Conservation (phyloP, 805 yeast species). For the Starmerella sirachaensis region DNA sequence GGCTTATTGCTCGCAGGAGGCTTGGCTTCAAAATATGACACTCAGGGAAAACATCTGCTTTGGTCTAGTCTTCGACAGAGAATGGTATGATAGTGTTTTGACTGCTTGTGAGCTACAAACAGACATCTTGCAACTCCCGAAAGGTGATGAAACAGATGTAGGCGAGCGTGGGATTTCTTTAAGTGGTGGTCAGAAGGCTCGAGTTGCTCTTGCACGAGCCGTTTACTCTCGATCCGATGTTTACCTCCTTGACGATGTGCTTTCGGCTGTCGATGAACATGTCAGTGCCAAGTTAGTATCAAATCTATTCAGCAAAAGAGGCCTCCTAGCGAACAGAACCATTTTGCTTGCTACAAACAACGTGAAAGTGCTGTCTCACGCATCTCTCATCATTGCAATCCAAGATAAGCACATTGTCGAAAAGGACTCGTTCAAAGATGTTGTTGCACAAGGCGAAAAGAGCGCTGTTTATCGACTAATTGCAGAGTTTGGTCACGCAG, state of each 20-base stretch:
- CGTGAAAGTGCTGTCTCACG: slow-evolving; percentile 60
- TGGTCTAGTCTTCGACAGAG: slow-evolving; percentile 74
- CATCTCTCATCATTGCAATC: slow-evolving; percentile 54
- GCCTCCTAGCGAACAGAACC: slow-evolving; percentile 58
- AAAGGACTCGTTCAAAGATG: slow-evolving; percentile 48
- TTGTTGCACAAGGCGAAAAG: slow-evolving; percentile 28
- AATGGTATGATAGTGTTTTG: slow-evolving; percentile 66
- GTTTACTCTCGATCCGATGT: slow-evolving; percentile 91
- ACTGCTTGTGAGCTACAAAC: slow-evolving; percentile 77
- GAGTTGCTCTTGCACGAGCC: slow-evolving; percentile 88
- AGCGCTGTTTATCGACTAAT: slow-evolving; percentile 19
- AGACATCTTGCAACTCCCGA: slow-evolving; percentile 69
- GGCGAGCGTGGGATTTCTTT: slow-evolving; percentile 96
- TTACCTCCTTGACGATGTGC: slow-evolving; percentile 78
- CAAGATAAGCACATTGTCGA: slow-evolving; percentile 37
- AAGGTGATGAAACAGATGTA: slow-evolving; percentile 84
- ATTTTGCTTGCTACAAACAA: slow-evolving; percentile 72
- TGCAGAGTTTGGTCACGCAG: slow-evolving; percentile 46
- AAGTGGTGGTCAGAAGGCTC: slow-evolving; percentile 96
- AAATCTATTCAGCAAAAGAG: slow-evolving; percentile 61
- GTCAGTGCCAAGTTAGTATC: slow-evolving; percentile 78
- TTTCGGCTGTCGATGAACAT: slow-evolving; percentile 96
- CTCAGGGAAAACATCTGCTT: slow-evolving; percentile 81
- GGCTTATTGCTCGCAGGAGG: slow-evolving; percentile 76
- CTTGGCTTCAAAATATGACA: slow-evolving; percentile 89